phyloP scores from a whole-genome alignment of 306 rosid species.

The Prunus padus region DNA sequence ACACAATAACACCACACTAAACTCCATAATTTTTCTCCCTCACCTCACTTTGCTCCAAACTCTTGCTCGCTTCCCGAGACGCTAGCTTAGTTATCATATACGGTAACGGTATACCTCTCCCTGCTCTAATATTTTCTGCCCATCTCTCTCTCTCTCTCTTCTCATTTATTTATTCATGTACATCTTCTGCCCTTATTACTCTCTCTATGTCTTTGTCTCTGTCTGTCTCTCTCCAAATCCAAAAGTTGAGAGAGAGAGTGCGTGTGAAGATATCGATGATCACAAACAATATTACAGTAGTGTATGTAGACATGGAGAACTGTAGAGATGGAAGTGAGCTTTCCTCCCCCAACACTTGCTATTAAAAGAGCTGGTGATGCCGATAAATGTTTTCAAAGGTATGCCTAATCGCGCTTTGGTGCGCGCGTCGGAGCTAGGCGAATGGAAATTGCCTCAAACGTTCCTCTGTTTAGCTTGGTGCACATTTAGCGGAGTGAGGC shows the following conservation, averaged over 20 bases:
- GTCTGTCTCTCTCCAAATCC: conserved; percentile 11
- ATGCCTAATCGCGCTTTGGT: no score
- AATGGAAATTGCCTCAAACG: no score
- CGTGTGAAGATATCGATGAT: neutral
- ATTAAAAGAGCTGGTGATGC: conserved; percentile 20
- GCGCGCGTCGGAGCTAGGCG: no score
- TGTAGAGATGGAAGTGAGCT: conserved; percentile 34
- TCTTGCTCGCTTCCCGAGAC: neutral
- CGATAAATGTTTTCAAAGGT: no score
- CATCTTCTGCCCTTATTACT: conserved; percentile 29
- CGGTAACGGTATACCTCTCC: no score
- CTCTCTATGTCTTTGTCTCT: conserved; percentile 13
- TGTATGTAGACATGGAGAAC: conserved; percentile 33
- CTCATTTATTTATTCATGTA: neutral
- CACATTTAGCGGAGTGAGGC: no score
- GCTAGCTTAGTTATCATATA: neutral
- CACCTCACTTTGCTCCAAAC: neutral
- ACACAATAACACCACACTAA: neutral
- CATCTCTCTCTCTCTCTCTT: neutral
- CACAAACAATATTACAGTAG: neutral
- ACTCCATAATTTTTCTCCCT: neutral
- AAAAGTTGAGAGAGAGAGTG: conserved; percentile 29
- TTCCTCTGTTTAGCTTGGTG: no score
- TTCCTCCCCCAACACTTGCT: conserved; percentile 19
- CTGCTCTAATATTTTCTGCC: neutral